Evolutionary conservation across 768 basidiomycete species (phyloP), one percentile per base, ranked within the genome.

Genomic region (Leccinum arenicola): DNA sequence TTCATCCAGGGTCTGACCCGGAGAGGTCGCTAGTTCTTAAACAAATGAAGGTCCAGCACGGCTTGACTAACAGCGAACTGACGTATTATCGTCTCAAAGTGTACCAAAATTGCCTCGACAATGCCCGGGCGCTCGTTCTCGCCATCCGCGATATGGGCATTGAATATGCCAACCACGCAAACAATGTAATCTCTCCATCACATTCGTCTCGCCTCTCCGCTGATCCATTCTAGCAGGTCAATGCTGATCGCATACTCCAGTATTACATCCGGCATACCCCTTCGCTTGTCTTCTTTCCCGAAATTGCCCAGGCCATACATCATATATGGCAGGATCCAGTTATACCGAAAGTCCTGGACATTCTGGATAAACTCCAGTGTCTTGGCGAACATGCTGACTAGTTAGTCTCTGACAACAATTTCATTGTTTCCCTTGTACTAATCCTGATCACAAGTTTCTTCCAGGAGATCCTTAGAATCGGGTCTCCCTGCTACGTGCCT

Each of bases 21-120:
- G 27, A 48, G 3, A 25, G 14, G 19, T 38, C 43, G 47, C 19
- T 10, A 36, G 19, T 53, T 21, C 29, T 59, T 1, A 60, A 33
- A 27, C 57, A 12, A 45, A 60, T 60, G 45, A 60, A 53, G 19
- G 15, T 59, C 8, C 47, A 60, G 15, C 51, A 59, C 17, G 57
- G 58, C 17, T 25, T 60, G 31, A 60, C 47, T 43, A 17, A 25
- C 15, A 17, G 43, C n/a, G 47, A 60, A 10, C 52, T 21, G 23
- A 5, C 36, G 36, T 29, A 35, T n/a, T 38, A 50, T 15, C 57
- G 52, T 25, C 27, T 59, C 36, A 25, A 3, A 4, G 17, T 61
- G 14, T 54, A 54, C 36, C 36, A 43, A 27, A 25, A 59, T n/a
- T 17, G 51, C n/a, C 52, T 59, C 3, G 21, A 49, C 14, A 25